A percentile compares a stretch with the other conserved stretches of the same genome.
phyloP scores from a whole-genome alignment of 2,329 filamentous ascomycete species.

The Alternaria burnsii region DNA sequence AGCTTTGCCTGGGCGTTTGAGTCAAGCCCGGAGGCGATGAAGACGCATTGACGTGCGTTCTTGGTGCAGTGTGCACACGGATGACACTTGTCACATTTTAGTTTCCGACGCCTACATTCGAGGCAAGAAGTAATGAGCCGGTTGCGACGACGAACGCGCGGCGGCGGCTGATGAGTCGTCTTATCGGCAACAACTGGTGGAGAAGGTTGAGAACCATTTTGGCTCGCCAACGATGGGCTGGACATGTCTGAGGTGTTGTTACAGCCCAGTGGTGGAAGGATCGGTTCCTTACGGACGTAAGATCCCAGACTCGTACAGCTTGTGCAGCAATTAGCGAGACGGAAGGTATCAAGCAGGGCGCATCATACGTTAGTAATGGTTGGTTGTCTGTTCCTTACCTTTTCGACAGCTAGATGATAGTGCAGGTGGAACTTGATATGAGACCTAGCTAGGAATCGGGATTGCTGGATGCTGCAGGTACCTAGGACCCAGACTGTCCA shows the following conservation, averaged over 20 bases:
- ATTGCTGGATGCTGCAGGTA: not conserved
- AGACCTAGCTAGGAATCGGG: not conserved
- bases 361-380: constrained; percentile 1
- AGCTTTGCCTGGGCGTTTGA: constrained; percentile 73
- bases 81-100: constrained; percentile 78
- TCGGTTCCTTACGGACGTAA: constrained; percentile 13
- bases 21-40: constrained; percentile 73
- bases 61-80: constrained; percentile 74
- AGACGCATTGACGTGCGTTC: constrained; percentile 64
- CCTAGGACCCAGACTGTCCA: not conserved
- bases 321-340: constrained; percentile 10
- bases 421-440: not conserved
- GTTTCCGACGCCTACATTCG: constrained; percentile 70
- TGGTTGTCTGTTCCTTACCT: not conserved
- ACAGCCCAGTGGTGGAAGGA: not conserved
- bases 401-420: not conserved
- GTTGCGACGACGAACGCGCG: constrained; percentile 48
- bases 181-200: constrained; percentile 19
- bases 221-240: constrained; percentile 7
- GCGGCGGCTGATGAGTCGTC: constrained; percentile 32
- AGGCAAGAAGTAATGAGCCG: constrained; percentile 51
- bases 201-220: constrained; percentile 6
- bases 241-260: constrained; percentile 14
- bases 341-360: constrained; percentile 5
- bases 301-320: not conserved